These are phyloP conservation scores for Casuarina glauca DNA, from an alignment of 306 rosid species.

Conservation along the genomic window DNA sequence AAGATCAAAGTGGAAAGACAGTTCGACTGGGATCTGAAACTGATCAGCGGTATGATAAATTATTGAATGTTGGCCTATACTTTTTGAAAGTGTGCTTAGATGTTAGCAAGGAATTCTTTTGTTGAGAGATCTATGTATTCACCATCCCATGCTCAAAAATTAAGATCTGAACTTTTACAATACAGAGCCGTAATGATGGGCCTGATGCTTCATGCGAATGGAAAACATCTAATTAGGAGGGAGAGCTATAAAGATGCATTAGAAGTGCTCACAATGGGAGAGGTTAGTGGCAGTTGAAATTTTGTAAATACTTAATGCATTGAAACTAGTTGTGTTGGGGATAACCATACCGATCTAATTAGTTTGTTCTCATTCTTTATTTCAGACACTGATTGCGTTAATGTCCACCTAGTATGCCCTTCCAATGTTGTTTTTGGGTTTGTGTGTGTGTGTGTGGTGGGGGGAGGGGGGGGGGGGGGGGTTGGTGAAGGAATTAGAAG, in stretches of 20 bases:
- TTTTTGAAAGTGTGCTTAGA: slow-evolving; percentile 18
- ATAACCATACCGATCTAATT: not conserved
- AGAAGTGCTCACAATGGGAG: slow-evolving; percentile 86
- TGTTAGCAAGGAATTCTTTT: slow-evolving; percentile 8
- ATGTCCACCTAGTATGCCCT: too few species aligned
- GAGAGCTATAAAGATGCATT: slow-evolving; percentile 75
- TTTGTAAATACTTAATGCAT: slow-evolving; percentile 5
- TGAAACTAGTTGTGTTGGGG: not conserved
- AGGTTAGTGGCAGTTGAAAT: slow-evolving; percentile 48
- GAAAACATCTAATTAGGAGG: slow-evolving; percentile 57
- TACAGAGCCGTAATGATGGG: slow-evolving; percentile 96
- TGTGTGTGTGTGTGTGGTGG: too few species aligned
- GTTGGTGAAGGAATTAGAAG: too few species aligned
- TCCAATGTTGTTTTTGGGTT: too few species aligned
- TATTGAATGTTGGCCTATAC: not conserved
- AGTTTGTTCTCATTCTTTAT: not conserved
- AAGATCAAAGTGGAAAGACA: slow-evolving; percentile 87
- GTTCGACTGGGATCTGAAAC: slow-evolving; percentile 73
- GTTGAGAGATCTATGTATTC: slow-evolving; percentile 10
- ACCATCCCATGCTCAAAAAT: slow-evolving; percentile 23
- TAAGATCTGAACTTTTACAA: slow-evolving; percentile 31
- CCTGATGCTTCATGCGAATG: slow-evolving; percentile 88
- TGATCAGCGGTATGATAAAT: slow-evolving; percentile 64
- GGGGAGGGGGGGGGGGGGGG: too few species aligned
- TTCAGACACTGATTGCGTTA: too few species aligned